Percentiles rank a stretch among this genome's conserved stretches.
These are phyloP conservation scores for Calendula officinalis DNA, from an alignment of 129 eudicot genomes.

Conservation along the genomic window DNA sequence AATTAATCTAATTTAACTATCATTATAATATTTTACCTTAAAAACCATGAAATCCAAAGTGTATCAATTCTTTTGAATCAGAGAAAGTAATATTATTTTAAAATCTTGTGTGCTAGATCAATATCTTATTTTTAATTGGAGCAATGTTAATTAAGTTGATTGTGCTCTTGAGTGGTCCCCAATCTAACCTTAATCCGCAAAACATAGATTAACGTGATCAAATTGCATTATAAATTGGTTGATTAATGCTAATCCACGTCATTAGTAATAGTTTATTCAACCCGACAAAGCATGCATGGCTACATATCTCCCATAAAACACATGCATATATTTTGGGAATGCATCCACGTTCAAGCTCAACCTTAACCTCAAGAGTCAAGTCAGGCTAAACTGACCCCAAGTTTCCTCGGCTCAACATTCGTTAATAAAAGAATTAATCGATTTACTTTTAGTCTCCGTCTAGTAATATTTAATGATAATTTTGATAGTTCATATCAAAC, in stretches of 20 bases:
- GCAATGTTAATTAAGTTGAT: conserved; percentile 1
- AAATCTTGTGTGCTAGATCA: background rate
- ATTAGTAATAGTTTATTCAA: conserved; percentile 18
- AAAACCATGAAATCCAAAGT: too few species aligned
- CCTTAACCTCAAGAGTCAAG: too few species aligned
- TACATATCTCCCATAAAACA: conserved; percentile 23
- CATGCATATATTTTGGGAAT: conserved; percentile 15
- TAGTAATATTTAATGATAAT: too few species aligned
- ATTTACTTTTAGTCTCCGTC: too few species aligned
- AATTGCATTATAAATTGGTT: conserved; percentile 18
- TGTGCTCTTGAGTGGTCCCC: conserved; percentile 19
- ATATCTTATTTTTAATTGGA: background rate
- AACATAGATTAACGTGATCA: conserved; percentile 25
- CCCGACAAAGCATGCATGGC: conserved; percentile 33
- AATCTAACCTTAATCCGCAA: conserved; percentile 26
- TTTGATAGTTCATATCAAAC: too few species aligned
- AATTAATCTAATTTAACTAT: too few species aligned
- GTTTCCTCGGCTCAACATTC: too few species aligned
- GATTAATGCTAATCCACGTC: conserved; percentile 21
- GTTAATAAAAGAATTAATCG: too few species aligned
- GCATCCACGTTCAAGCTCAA: background rate
- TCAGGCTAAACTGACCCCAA: background rate
- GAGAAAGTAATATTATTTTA: too few species aligned
- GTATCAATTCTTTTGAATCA: too few species aligned
- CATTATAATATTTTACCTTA: too few species aligned